Conservation (phyloP, 2,329 filamentous ascomycete genomes). For the Anthostomella pinea region DNA sequence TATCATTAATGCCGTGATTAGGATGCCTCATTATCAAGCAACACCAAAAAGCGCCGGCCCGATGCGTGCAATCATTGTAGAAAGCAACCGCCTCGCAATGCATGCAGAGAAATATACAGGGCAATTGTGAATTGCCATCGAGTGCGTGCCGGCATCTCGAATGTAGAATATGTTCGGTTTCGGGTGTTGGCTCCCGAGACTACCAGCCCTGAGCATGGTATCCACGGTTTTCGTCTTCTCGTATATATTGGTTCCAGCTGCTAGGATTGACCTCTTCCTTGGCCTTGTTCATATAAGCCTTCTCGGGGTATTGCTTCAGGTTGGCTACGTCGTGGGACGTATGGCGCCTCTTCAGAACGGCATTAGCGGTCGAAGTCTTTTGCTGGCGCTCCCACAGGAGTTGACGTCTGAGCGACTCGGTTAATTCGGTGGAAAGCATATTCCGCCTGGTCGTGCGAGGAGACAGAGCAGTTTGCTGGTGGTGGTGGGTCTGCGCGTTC, state of each 20-base stretch:
- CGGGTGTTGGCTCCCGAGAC: slow-evolving; percentile 8
- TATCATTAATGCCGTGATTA: slow-evolving; percentile 23
- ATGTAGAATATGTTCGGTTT: slow-evolving; percentile 11
- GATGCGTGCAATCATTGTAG: slow-evolving; percentile 33
- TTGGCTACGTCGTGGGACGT: slow-evolving; percentile 90
- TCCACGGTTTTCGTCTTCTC: slow-evolving; percentile 73
- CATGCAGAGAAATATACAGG: slow-evolving; percentile 29
- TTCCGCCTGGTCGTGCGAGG: slow-evolving; percentile 89
- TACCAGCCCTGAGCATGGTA: slow-evolving; percentile 88
- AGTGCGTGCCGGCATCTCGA: slow-evolving; percentile 15
- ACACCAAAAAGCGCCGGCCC: slow-evolving; percentile 30
- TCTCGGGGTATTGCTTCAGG: slow-evolving; percentile 76
- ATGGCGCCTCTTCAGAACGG: slow-evolving; percentile 84
- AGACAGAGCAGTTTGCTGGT: slow-evolving; percentile 74
- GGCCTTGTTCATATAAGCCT: slow-evolving; percentile 56
- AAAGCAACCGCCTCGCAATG: slow-evolving; percentile 33
- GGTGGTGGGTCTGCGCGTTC: slow-evolving; percentile 58
- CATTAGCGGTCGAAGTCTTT: slow-evolving; percentile 84
- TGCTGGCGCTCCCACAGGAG: slow-evolving; percentile 95
- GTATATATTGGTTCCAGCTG: slow-evolving; percentile 85
- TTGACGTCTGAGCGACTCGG: slow-evolving; percentile 86
- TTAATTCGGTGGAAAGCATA: slow-evolving; percentile 93
- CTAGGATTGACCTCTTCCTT: slow-evolving; percentile 62
- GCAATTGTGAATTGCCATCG: slow-evolving; percentile 22
- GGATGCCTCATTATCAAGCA: slow-evolving; percentile 27